Base-by-base conservation (phyloP, 1,284 basidiomycete species). In the Pseudozyma pruni region DNA sequence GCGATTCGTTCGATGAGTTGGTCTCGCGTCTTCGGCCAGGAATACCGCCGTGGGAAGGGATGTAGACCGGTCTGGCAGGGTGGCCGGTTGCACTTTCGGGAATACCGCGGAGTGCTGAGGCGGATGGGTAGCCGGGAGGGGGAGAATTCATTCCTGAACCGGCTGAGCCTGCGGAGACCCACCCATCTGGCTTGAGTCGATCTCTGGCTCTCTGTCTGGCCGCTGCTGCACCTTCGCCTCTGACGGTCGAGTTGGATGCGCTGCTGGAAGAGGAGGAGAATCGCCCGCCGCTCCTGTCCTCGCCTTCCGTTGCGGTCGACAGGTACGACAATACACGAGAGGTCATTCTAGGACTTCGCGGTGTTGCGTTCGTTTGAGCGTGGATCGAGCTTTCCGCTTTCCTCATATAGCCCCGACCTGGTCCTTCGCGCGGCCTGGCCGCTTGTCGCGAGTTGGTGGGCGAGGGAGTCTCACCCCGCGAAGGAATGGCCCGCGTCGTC, bases 381-480 rank as follows among this genome's bases (percentile, higher is more conserved):
- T 56, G 46, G 23, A 43, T 20, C 35, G 58, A 61, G 14, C 45
- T 56, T 27, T 74, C 72, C 16, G 63, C 72, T 25, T 74, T 74
- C 16, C 54, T 46, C 67, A 64, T 58, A 34, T 71, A 74, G 0
- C 62, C 67, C 27, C 43, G 31, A 1, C 69, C 53, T 1, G 72
- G 57, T 1, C 57, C 60, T 40, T 61, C 62, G 11, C 68, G 38
- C 8, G 62, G 52, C 56, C 67, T 35, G 2, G 27, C 41, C 2
- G 43, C 31, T 8, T 44, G 31, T 0, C 60, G 46, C 25, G 67
- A 49, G 16, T 47, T 67, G 31, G 34, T 46, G 19, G 47, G 52
- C 10, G 54, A 53, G 4, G 55, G 51, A 4, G 51, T 63, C 7
- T 31, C 39, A 2, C 45, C 37, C 8, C 52, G 29, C 23, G 22